Evolutionary conservation across 2,329 filamentous ascomycete genomes (phyloP).

Genomic region (Colletotrichum sp.): DNA sequence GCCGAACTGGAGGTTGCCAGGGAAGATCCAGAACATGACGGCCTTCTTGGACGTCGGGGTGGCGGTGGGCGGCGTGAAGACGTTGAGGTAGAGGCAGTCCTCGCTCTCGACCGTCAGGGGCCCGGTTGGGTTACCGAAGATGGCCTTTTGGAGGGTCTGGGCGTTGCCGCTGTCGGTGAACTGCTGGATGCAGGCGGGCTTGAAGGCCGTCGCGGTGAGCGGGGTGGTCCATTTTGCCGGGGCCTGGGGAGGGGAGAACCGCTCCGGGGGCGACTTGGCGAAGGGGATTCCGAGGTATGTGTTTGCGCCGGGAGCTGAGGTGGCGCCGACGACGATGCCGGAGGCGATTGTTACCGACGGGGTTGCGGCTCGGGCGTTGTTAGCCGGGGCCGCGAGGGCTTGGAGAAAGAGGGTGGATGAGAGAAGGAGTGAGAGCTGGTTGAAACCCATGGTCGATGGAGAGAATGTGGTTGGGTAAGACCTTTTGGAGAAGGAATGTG

Average conservation of each 20-base stretch:
- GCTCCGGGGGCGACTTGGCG: constrained; percentile 14
- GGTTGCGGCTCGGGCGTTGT: background rate
- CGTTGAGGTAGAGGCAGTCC: constrained; percentile 39
- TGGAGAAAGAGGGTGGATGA: background rate
- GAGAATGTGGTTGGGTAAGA: background rate
- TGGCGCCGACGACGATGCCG: constrained; percentile 2
- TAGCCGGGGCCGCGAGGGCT: background rate
- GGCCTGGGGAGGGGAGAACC: constrained; percentile 12
- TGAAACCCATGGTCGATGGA: background rate
- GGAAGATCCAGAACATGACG: constrained; percentile 23
- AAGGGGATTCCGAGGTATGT: constrained; percentile 10
- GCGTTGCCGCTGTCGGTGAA: background rate
- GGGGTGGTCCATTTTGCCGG: background rate
- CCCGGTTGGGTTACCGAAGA: constrained; percentile 12
- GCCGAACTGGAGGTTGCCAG: constrained; percentile 19
- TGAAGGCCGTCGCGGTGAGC: background rate
- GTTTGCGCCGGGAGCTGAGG: background rate
- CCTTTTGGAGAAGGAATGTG: background rate
- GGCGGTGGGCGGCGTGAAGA: constrained; percentile 29
- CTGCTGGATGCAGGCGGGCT: constrained; percentile 14
- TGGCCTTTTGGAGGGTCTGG: background rate
- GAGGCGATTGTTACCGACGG: constrained; percentile 4
- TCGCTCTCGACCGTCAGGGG: constrained; percentile 29
- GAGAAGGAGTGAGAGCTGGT: background rate
- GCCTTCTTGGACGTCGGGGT: constrained; percentile 15